Base-by-base conservation (phyloP, 2,329 filamentous ascomycete species). In the Gnomoniopsis sp. region DNA sequence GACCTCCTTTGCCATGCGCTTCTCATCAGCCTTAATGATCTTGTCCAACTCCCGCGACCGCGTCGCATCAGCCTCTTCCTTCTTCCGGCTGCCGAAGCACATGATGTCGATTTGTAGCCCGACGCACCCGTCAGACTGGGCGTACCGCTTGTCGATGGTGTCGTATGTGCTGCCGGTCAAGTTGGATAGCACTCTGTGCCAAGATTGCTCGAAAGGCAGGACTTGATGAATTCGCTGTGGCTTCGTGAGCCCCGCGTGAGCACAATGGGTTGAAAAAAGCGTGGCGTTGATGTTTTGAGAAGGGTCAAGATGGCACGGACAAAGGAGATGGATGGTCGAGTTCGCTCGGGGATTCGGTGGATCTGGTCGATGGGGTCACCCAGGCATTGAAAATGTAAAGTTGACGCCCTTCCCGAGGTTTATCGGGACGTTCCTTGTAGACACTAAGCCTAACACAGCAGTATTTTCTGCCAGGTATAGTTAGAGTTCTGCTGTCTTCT, bases 11-110 rank as follows among this genome's bases (percentile, higher is more conserved):
- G 88, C 79, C 81, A 95, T 82, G 65, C 83, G 83, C 83, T 95
- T 96, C 78, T 93, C 91, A 78, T 98, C 95, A 67, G 87, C 84
- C 62, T 90, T 88, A 67, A 99, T 85, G 68, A 85, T 78, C 75
- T 89, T 90, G 71, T 99, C 95, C 67, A 99, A 92, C 72, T 95
- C 91, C 71, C 84, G 79, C 61, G 85, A 87, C 68, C 83, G 84
- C 62, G 79, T 77, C 26, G 72, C 73, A 64, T 78, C 78, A 66
- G 76, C 77, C 66, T 79, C 77, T 64, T 78, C 74, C 66, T 77
- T 79, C 58, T 79, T 77, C 65, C 83, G 77, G 64, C 76, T 74
- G 62, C 85, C 84, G 72, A 89, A 88, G 72, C 86, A 89, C 86
- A 89, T 89, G 60, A 63, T 77, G 68, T 52, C 54, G 60, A 38